Base-by-base conservation (phyloP, 208 protist species). In the Endotrypanum monterogeii region DNA sequence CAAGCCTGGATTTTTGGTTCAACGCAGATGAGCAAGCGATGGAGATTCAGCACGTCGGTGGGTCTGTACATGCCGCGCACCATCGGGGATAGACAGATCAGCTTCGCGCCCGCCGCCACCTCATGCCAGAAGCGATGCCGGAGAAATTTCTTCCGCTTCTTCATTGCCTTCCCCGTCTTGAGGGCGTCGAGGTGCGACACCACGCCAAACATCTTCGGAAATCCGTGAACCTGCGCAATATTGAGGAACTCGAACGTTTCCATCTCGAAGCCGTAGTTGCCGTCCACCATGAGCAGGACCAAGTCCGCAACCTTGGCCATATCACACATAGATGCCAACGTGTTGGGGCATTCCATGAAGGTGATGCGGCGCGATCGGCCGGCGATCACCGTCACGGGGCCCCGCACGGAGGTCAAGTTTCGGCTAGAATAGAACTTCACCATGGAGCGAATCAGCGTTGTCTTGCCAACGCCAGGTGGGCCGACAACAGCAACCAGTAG, bases 161-260 rank as follows among this genome's bases (percentile, higher is more conserved):
- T 98, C 9, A 99, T 83, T 68, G 88, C 77, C 82, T 99, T 99
- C 55, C 88, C 91, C 44, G 99, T 96, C 78, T 98, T 99, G 62
- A 99, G 98, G 48, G 89, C 54, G 83, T 99, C 99, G 7, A 99
- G 88, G 82, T 99, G 98, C 25, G 99, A 99, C 1, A 99, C 85
- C 23, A 99, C 91, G 55, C 99, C 99, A 82, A 99, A 99, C 78
- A 99, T 94, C 57, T 95, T 95, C 7, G 99, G 98, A 69, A 99
- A 99, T 48, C 99, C 99, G 81, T 99, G 99, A 50, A 98, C 93
- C 79, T 99, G 96, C 20, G 98, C 84, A 30, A 99, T 98, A 82
- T 99, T 99, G 35, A 99, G 83, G 80, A 99, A 99, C 92, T 99
- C 99, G 83, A 99, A 99, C 12, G 98, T 99, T 83, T 99, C 99